Evolutionary conservation across 257 asterid species (phyloP).

Genomic region (Ophiorrhiza pumila): DNA sequence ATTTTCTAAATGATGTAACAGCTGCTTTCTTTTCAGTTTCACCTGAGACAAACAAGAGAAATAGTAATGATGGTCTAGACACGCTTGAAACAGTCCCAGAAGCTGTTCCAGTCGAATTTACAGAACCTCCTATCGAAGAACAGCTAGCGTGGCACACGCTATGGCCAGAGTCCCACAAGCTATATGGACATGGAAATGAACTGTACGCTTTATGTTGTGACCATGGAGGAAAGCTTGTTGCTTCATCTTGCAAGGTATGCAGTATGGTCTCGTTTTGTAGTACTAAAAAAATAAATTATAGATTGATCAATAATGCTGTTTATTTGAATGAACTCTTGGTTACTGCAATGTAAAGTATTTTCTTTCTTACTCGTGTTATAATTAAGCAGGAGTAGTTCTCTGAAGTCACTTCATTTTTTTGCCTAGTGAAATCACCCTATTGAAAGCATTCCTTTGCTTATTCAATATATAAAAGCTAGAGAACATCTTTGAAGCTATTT

Average conservation of each 20-base stretch:
- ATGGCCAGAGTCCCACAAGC: slow-evolving; percentile 97
- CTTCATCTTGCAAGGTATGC: slow-evolving; percentile 93
- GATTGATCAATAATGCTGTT: neutral
- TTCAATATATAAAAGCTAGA: neutral
- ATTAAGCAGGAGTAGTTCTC: neutral
- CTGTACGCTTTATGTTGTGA: slow-evolving; percentile 77
- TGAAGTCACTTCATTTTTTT: neutral
- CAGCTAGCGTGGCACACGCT: slow-evolving; percentile 86
- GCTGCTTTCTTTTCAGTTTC: slow-evolving; percentile 39
- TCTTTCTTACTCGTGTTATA: neutral
- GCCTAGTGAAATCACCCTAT: neutral
- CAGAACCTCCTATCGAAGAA: slow-evolving; percentile 96
- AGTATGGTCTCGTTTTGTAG: neutral
- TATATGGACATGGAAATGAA: slow-evolving; percentile 96
- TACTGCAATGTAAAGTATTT: neutral
- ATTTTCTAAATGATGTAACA: neutral
- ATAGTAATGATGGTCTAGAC: slow-evolving; percentile 59
- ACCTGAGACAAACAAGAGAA: slow-evolving; percentile 42
- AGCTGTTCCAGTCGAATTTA: slow-evolving; percentile 87
- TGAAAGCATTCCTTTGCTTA: neutral
- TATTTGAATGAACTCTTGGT: neutral
- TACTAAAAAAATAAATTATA: neutral
- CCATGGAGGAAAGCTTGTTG: slow-evolving; percentile 76
- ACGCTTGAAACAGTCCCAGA: slow-evolving; percentile 85
- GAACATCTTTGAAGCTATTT: neutral